Evolutionary conservation across 441 rosid species (phyloP).

Genomic region (Gossypium gossypioides): DNA sequence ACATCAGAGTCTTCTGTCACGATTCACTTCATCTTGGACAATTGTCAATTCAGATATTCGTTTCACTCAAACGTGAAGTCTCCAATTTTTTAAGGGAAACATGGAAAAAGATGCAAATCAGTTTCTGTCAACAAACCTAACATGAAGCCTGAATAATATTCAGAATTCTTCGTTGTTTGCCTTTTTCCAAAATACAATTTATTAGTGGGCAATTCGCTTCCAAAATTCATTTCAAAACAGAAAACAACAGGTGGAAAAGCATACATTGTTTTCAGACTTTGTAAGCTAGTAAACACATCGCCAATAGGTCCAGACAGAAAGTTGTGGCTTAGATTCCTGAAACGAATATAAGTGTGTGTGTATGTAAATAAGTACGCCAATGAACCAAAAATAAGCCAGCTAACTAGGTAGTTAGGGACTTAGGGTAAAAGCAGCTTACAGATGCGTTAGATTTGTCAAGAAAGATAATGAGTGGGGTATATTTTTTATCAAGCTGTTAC

Average conservation of each 20-base stretch:
- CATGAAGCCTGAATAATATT: background rate
- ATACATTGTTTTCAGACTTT: slow-evolving; percentile 68
- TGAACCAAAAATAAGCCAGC: slow-evolving; percentile 1
- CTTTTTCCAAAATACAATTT: background rate
- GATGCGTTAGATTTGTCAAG: slow-evolving; percentile 47
- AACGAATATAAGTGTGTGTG: slow-evolving; percentile 7
- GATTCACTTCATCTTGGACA: slow-evolving; percentile 3
- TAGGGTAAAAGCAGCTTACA: slow-evolving; percentile 40
- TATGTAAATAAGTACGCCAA: background rate
- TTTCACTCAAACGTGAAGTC: background rate
- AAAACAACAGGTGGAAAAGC: slow-evolving; percentile 15
- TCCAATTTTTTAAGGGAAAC: background rate
- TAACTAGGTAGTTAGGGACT: background rate
- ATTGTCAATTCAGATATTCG: background rate
- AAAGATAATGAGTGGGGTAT: slow-evolving; percentile 63
- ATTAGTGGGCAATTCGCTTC: background rate
- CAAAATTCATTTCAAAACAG: slow-evolving; percentile 7
- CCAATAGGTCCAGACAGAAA: slow-evolving; percentile 78
- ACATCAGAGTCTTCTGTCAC: background rate
- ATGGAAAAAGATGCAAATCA: background rate
- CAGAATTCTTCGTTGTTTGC: slow-evolving; percentile 7
- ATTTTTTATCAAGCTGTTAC: slow-evolving; percentile 53
- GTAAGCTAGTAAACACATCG: slow-evolving; percentile 64
- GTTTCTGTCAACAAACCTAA: background rate
- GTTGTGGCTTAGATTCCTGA: slow-evolving; percentile 89